Percentiles rank a stretch among this genome's conserved stretches.
phyloP scores from a whole-genome alignment of 768 basidiomycete genomes.

The Collybiopsis luxurians region DNA sequence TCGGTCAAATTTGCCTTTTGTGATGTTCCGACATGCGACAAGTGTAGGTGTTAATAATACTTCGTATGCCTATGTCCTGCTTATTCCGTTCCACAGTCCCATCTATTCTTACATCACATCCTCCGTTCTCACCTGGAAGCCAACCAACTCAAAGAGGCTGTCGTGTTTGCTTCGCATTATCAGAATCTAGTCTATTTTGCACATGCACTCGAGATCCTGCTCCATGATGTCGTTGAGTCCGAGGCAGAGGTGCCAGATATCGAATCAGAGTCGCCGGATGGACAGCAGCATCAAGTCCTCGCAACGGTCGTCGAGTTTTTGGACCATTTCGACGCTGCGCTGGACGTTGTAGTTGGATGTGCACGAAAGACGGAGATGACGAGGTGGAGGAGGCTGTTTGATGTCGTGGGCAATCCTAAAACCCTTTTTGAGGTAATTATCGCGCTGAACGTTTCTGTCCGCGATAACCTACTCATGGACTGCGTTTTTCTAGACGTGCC shows the following conservation, averaged over 20 bases:
- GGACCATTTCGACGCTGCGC: constrained; percentile 87
- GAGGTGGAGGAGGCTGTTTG: constrained; percentile 85
- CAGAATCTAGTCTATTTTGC: constrained; percentile 88
- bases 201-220: constrained; percentile 90
- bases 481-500: constrained; percentile 55
- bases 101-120: constrained; percentile 92
- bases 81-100: constrained; percentile 54
- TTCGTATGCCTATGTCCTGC: constrained; percentile 2
- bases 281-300: constrained; percentile 36
- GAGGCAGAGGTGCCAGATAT: constrained; percentile 45
- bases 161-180: constrained; percentile 84
- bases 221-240: constrained; percentile 91
- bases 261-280: constrained; percentile 18
- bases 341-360: constrained; percentile 94
- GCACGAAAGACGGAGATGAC: constrained; percentile 96
- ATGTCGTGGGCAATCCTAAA: constrained; percentile 88
- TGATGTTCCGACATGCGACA: constrained; percentile 88
- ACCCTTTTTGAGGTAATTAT: constrained; percentile 78
- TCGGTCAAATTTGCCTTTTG: constrained; percentile 76
- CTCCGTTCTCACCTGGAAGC: constrained; percentile 77
- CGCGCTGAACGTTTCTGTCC: background rate
- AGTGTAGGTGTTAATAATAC: constrained; percentile 52
- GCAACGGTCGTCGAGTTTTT: constrained; percentile 81
- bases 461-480: background rate
- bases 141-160: constrained; percentile 67